Evolutionary conservation across 2,329 filamentous ascomycete species (phyloP).

Genomic region (Nannizzia gypsea): DNA sequence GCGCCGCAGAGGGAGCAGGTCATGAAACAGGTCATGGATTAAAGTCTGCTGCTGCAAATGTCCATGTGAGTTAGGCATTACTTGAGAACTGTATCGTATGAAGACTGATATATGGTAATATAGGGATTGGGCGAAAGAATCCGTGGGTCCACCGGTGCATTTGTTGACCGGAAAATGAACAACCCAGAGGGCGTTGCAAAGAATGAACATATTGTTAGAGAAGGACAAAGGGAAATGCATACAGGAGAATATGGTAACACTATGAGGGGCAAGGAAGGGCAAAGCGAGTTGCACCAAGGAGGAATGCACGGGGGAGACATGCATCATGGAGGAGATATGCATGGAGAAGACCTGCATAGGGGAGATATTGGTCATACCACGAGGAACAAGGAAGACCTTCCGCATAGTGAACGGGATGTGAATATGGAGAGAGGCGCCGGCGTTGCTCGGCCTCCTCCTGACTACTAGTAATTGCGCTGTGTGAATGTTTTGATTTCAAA

Average conservation of each 20-base stretch:
- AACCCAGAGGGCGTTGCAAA: conserved; percentile 25
- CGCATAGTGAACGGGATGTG: conserved; percentile 3
- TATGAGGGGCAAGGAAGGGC: conserved; percentile 22
- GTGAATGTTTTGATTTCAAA: neutral
- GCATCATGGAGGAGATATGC: too few relatives aligned
- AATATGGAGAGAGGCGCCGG: neutral
- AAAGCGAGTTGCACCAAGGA: too few relatives aligned
- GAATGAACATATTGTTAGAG: conserved; percentile 27
- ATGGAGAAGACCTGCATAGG: too few relatives aligned
- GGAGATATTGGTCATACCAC: conserved; percentile 20
- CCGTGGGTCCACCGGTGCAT: conserved; percentile 28
- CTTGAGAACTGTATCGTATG: neutral
- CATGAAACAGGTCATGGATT: conserved; percentile 18
- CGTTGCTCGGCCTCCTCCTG: neutral
- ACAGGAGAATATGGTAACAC: conserved; percentile 24
- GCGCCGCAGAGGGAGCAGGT: neutral
- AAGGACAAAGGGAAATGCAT: conserved; percentile 26
- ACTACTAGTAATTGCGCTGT: neutral
- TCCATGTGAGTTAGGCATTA: conserved; percentile 24
- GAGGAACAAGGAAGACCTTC: conserved; percentile 12
- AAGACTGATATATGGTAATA: neutral
- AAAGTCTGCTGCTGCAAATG: conserved; percentile 21
- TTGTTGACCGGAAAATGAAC: conserved; percentile 30
- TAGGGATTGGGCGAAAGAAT: conserved; percentile 33
- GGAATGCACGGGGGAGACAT: too few relatives aligned